Evolutionary conservation across 371 early-diverging fungal genomes (phyloP).

Genomic region (Dentiscutata heterogama): DNA sequence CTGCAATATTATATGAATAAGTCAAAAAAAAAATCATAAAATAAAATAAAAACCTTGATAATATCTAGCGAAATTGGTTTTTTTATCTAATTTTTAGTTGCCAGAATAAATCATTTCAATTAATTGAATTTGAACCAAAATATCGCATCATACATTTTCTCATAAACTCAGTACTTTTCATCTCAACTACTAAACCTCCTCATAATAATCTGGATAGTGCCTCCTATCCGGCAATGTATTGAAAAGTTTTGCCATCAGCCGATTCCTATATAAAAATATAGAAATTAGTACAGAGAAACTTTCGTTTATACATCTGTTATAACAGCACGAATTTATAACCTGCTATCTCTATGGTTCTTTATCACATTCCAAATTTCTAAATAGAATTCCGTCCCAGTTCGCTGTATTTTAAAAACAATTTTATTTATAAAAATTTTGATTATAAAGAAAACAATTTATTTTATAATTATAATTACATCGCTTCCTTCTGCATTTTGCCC

Average conservation of each 20-base stretch:
- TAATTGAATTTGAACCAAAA: constrained; percentile 62
- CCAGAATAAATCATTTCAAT: constrained; percentile 50
- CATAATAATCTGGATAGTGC: constrained; percentile 94
- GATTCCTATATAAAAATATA: constrained; percentile 58
- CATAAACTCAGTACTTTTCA: background rate
- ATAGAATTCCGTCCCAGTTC: background rate
- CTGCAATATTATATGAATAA: background rate
- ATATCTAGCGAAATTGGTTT: constrained; percentile 75
- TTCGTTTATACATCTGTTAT: background rate
- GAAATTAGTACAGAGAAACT: background rate
- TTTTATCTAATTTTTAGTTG: constrained; percentile 49
- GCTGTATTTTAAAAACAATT: background rate
- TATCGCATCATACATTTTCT: background rate
- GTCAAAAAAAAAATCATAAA: background rate
- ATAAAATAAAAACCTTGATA: constrained; percentile 55
- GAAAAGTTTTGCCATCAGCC: constrained; percentile 78
- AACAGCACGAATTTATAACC: background rate
- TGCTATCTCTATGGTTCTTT: background rate
- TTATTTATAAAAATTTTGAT: background rate
- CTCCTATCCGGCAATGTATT: constrained; percentile 77
- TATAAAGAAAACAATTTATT: background rate
- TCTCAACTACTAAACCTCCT: constrained; percentile 67
- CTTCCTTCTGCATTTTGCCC: background rate
- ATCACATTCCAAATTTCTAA: constrained; percentile 5
- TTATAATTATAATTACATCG: background rate